Evolutionary conservation across 2,329 filamentous ascomycete species (phyloP).

Genomic region (Talaromyces amestolkiae): DNA sequence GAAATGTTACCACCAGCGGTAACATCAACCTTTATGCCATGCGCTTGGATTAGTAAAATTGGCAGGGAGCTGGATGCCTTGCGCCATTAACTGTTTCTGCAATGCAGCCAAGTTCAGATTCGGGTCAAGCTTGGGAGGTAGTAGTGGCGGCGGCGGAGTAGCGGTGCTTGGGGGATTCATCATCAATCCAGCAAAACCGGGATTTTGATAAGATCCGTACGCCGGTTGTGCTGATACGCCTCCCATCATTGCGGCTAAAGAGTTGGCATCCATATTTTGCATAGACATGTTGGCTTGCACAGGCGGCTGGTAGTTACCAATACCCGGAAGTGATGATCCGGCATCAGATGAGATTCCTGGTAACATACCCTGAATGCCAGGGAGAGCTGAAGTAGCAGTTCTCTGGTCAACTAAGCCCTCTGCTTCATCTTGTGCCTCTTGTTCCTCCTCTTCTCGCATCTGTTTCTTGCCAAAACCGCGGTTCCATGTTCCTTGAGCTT

Average conservation of each 20-base stretch:
- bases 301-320: constrained; percentile 46
- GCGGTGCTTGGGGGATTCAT: constrained; percentile 48
- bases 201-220: constrained; percentile 26
- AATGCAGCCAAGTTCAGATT: constrained; percentile 38
- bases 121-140: constrained; percentile 34
- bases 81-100: constrained; percentile 39
- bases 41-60: constrained; percentile 39
- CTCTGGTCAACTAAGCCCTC: constrained; percentile 91
- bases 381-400: constrained; percentile 58
- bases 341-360: constrained; percentile 47
- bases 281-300: constrained; percentile 34
- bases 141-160: constrained; percentile 38
- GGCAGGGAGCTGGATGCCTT: constrained; percentile 36
- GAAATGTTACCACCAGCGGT: constrained; percentile 23
- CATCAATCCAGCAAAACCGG: constrained; percentile 38
- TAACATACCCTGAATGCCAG: constrained; percentile 57
- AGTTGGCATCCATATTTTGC: constrained; percentile 49
- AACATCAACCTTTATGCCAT: constrained; percentile 37
- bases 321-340: constrained; percentile 44
- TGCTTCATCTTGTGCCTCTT: constrained; percentile 87
- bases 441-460: constrained; percentile 87
- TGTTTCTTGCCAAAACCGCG: constrained; percentile 73
- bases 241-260: constrained; percentile 43
- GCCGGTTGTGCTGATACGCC: constrained; percentile 43
- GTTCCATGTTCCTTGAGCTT: constrained; percentile 93